These are phyloP conservation scores for Melampsora occidentalis DNA, from an alignment of 1,284 basidiomycete species.

Conservation along the genomic window DNA sequence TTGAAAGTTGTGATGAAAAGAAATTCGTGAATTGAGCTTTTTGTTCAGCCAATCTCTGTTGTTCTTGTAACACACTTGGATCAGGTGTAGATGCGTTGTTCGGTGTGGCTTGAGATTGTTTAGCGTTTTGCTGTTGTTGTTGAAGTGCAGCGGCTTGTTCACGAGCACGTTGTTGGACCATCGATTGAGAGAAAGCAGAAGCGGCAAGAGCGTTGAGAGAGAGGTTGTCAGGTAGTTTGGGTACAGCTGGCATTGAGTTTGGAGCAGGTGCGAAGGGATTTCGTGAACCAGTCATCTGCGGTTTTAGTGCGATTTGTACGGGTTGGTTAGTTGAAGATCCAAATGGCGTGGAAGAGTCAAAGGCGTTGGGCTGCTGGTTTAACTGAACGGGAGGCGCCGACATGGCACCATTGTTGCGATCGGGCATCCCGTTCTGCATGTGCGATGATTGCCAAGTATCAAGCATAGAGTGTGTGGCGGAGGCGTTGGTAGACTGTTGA, in stretches of 20 bases:
- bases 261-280: conserved; percentile 87
- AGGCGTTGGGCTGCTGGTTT: conserved; percentile 44
- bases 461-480: conserved; percentile 45
- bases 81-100: conserved; percentile 66
- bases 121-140: conserved; percentile 36
- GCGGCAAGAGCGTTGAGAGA: conserved; percentile 45
- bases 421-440: conserved; percentile 47
- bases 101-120: conserved; percentile 20
- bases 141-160: conserved; percentile 46
- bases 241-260: conserved; percentile 54
- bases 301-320: conserved; percentile 59
- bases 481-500: conserved; percentile 51
- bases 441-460: not conserved
- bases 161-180: conserved; percentile 44
- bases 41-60: conserved; percentile 15
- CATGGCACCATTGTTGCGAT: conserved; percentile 51
- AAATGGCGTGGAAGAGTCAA: conserved; percentile 46
- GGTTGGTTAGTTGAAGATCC: conserved; percentile 49
- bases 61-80: not conserved
- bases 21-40: conserved; percentile 33
- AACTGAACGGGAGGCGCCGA: conserved; percentile 49
- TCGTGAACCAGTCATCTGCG: conserved; percentile 87
- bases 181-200: conserved; percentile 42
- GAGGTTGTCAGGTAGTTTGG: conserved; percentile 49
- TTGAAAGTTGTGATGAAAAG: conserved; percentile 29